Evolutionary conservation across 2,329 filamentous ascomycete genomes (phyloP), one percentile per base, ranked within the genome.

Genomic region (Pseudogymnoascus sp.): DNA sequence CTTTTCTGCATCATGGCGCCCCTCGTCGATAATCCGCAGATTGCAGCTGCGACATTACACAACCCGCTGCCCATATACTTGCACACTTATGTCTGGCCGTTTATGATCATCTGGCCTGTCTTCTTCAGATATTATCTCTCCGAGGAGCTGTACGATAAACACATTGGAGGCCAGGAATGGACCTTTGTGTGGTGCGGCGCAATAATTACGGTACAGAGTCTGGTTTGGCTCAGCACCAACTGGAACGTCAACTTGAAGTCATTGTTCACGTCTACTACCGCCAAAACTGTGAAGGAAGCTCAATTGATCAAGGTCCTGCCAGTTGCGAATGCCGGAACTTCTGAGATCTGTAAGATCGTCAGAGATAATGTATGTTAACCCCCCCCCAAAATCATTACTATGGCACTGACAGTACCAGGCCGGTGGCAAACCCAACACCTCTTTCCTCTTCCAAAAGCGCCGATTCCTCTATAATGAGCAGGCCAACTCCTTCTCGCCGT

Each of bases 381-480:
- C 18, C 62, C 61, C 49, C 49, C 45, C 28, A 4, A 40, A 16
- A 12, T 52, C 7, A 60, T 21, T 23, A 4, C 21, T 33, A 58
- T 21, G 55, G 14, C 23, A 43, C 69, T 73, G 66, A 72, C 60
- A 37, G 9, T 35, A 18, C 31, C 28, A 88, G 86, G 80, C 83
- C 65, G 89, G 85, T 66, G 90, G 87, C 69, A 90, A 90, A 79
- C 81, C 84, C 63, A 93, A 87, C 68, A 77, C 88, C 11, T 97
- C 92, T 8, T 99, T 99, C 77, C 80, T 97, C 63, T 99, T 99
- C 79, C 95, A 99, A 79, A 99, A 99, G 81, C 90, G 95, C 70
- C 90, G 93, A 38, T 99, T 99, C 75, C 83, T 97, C 66, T 97
- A 92, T 79, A 81, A 91, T 67, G 76, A 85, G 59, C 83, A 86